Conservation (phyloP, 176 grass and related monocot genomes). For the Paspalum vaginatum region DNA sequence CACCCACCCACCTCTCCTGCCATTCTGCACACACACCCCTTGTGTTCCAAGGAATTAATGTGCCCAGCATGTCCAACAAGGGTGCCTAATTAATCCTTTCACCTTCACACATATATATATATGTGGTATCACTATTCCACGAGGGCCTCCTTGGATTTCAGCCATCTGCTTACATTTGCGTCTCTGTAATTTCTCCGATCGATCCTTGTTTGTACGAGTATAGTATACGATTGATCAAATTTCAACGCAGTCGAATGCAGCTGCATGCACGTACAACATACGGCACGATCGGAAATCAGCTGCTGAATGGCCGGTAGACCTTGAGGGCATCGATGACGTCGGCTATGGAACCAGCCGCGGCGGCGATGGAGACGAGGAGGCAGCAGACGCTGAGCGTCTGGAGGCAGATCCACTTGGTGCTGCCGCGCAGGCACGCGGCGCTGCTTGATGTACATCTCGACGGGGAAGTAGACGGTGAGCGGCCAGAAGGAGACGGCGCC, state of each 20-base stretch:
- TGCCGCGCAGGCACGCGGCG: slow-evolving; percentile 34
- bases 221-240: neutral
- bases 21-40: neutral
- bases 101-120: neutral
- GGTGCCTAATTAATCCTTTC: neutral
- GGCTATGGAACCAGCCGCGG: slow-evolving; percentile 57
- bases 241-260: neutral
- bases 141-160: neutral
- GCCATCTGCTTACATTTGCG: neutral
- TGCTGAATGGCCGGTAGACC: slow-evolving; percentile 56
- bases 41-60: neutral
- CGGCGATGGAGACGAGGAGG: slow-evolving; percentile 46
- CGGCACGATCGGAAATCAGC: neutral
- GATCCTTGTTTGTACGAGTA: neutral
- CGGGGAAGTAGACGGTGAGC: slow-evolving; percentile 72
- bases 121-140: neutral
- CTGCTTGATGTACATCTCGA: slow-evolving; percentile 81
- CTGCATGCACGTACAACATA: slow-evolving; percentile 17
- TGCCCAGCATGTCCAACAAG: neutral
- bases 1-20: slow-evolving; percentile 10
- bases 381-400: slow-evolving; percentile 41
- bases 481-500: slow-evolving; percentile 83
- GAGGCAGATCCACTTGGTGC: slow-evolving; percentile 48
- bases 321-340: slow-evolving; percentile 56
- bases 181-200: neutral